Percentiles rank a stretch among this genome's conserved stretches.
Conservation (phyloP, 31 red algal species). For the Porphyra umbilicalis region DNA sequence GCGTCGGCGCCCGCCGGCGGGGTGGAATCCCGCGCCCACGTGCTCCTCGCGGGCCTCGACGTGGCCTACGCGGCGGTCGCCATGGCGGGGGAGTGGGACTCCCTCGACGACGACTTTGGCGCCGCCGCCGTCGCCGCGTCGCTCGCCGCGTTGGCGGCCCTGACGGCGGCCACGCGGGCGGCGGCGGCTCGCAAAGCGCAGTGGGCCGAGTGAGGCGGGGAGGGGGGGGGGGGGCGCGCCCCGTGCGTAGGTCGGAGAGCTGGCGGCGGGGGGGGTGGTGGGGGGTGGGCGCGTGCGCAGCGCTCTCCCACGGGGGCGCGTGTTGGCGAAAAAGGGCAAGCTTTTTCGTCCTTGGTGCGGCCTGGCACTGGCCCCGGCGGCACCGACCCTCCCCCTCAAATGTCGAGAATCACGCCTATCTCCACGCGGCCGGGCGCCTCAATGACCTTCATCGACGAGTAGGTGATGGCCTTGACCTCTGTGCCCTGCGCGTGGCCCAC, state of each 20-base stretch:
- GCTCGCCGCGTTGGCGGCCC: background rate
- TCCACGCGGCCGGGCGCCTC: slow-evolving; percentile 22
- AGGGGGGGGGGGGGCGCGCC: background rate
- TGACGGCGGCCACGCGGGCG: background rate
- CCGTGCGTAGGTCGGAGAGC: too few relatives aligned
- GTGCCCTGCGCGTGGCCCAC: slow-evolving; percentile 59
- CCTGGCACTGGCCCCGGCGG: too few relatives aligned
- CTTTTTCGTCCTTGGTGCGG: too few relatives aligned
- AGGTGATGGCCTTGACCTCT: slow-evolving; percentile 96
- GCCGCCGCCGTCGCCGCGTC: slow-evolving; percentile 15
- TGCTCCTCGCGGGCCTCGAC: slow-evolving; percentile 40
- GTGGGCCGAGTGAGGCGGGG: background rate
- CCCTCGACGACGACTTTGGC: slow-evolving; percentile 24
- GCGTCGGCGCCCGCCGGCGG: slow-evolving; percentile 22
- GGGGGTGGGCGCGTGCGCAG: too few relatives aligned
- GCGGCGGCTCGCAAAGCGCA: background rate
- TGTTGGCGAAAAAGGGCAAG: too few relatives aligned
- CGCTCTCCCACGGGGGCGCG: too few relatives aligned
- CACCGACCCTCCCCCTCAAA: slow-evolving; percentile 14
- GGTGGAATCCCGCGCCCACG: slow-evolving; percentile 22
- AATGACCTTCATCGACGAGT: slow-evolving; percentile 80
- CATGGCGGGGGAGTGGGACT: slow-evolving; percentile 53
- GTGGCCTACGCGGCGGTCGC: slow-evolving; percentile 27
- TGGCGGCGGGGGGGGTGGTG: too few relatives aligned
- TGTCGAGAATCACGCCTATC: slow-evolving; percentile 86